These are phyloP conservation scores for Trichopus zeylanicus DNA, from an alignment of 116 monocot genomes.

Conservation along the genomic window DNA sequence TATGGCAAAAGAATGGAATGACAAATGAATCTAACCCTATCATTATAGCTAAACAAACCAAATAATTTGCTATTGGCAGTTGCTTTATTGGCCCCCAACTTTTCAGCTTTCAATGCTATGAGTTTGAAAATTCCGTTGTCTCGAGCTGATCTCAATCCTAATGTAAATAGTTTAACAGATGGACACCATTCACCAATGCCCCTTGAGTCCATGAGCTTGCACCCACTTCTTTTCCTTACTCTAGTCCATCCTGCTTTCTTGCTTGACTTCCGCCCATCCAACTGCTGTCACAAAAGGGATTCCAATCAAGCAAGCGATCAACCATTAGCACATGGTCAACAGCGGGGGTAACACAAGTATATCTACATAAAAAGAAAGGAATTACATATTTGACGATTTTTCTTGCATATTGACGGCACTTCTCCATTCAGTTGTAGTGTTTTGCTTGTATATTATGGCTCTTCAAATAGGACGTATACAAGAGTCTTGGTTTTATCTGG, in stretches of 20 bases:
- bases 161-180: not conserved
- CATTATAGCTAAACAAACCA: conserved; percentile 11
- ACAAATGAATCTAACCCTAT: conserved; percentile 14
- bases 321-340: conserved; percentile 8
- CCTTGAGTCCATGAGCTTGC: conserved; percentile 2
- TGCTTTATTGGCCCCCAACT: conserved; percentile 10
- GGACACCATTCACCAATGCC: conserved; percentile 13
- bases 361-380: not conserved
- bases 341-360: conserved; percentile 9
- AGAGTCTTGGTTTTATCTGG: no score
- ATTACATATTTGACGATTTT: no score
- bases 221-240: conserved; percentile 10
- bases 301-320: conserved; percentile 16
- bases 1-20: conserved; percentile 12
- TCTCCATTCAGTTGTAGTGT: no score
- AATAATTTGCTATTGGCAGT: not conserved
- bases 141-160: conserved; percentile 8
- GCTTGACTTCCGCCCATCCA: conserved; percentile 29
- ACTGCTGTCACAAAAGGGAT: conserved; percentile 14
- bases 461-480: no score
- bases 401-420: no score
- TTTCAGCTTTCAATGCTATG: not conserved
- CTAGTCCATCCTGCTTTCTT: conserved; percentile 22
- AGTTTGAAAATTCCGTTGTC: conserved; percentile 2
- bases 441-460: no score